Conservation (phyloP, 2,329 filamentous ascomycete genomes). For the Aspergillus quadricinctus region DNA sequence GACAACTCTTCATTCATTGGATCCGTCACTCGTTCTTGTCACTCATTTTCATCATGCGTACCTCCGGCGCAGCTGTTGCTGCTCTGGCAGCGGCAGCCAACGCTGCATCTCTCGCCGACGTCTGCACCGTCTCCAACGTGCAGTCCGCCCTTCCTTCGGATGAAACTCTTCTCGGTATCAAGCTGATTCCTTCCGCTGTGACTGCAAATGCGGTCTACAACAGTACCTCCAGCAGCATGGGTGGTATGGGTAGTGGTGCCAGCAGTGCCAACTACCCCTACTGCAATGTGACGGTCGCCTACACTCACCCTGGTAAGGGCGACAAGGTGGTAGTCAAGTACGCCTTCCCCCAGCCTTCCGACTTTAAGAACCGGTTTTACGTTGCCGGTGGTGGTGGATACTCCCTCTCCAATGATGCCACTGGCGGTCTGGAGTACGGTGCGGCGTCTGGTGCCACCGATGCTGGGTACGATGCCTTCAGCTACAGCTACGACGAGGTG, state of each 20-base stretch:
- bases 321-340: slow-evolving; percentile 36
- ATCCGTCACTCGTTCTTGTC: not conserved
- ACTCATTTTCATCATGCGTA: not conserved
- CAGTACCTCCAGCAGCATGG: slow-evolving; percentile 18
- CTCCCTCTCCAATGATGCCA: slow-evolving; percentile 34
- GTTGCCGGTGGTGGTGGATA: slow-evolving; percentile 44
- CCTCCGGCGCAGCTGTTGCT: slow-evolving; percentile 8
- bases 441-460: slow-evolving; percentile 40
- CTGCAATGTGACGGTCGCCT: slow-evolving; percentile 43
- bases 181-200: slow-evolving; percentile 40
- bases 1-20: not conserved
- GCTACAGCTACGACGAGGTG: slow-evolving; percentile 33
- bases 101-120: slow-evolving; percentile 35
- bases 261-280: slow-evolving; percentile 18
- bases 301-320: slow-evolving; percentile 40
- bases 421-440: slow-evolving; percentile 41
- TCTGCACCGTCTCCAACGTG: slow-evolving; percentile 44
- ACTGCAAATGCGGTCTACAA: slow-evolving; percentile 40
- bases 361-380: slow-evolving; percentile 46
- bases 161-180: slow-evolving; percentile 40
- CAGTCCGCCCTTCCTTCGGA: slow-evolving; percentile 40
- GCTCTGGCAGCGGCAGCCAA: slow-evolving; percentile 25
- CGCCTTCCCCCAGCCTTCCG: slow-evolving; percentile 32
- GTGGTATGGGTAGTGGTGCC: slow-evolving; percentile 10
- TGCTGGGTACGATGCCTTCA: slow-evolving; percentile 44